Evolutionary conservation across 768 basidiomycete genomes (phyloP).

Genomic region (Tulasnella sp.): DNA sequence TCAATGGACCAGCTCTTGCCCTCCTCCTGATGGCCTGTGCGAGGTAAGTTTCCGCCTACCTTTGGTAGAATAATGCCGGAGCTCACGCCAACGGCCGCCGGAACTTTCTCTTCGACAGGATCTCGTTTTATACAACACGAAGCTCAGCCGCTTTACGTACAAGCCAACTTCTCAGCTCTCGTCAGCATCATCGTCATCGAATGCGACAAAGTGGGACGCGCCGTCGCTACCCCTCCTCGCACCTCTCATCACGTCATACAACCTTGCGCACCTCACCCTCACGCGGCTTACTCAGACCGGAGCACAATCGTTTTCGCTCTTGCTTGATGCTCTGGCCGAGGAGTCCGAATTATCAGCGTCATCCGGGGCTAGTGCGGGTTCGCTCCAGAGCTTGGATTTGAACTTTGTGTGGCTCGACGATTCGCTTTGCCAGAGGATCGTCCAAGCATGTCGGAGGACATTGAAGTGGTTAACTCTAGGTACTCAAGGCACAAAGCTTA

Average conservation of each 20-base stretch:
- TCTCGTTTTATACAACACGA: conserved; percentile 27
- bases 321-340: conserved; percentile 30
- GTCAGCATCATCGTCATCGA: conserved; percentile 5
- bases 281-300: conserved; percentile 35
- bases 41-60: conserved; percentile 29
- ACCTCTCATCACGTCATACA: conserved; percentile 22
- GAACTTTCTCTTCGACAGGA: conserved; percentile 22
- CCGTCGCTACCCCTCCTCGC: conserved; percentile 33
- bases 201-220: conserved; percentile 33
- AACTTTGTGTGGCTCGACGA: conserved; percentile 40
- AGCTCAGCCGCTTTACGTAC: conserved; percentile 27
- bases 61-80: background rate
- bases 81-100: background rate
- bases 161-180: conserved; percentile 23
- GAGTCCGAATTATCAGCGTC: conserved; percentile 22
- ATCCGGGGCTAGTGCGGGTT: background rate
- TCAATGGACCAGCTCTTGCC: conserved; percentile 31
- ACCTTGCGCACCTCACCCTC: conserved; percentile 29
- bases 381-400: conserved; percentile 31
- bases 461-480: conserved; percentile 31
- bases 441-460: conserved; percentile 28
- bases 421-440: conserved; percentile 33
- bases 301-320: conserved; percentile 28
- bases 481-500: conserved; percentile 36
- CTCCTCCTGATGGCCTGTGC: conserved; percentile 36